A percentile compares a stretch with the other conserved stretches of the same genome.
phyloP scores from a whole-genome alignment of 2,329 filamentous ascomycete genomes.

The Colletotrichum lupini region DNA sequence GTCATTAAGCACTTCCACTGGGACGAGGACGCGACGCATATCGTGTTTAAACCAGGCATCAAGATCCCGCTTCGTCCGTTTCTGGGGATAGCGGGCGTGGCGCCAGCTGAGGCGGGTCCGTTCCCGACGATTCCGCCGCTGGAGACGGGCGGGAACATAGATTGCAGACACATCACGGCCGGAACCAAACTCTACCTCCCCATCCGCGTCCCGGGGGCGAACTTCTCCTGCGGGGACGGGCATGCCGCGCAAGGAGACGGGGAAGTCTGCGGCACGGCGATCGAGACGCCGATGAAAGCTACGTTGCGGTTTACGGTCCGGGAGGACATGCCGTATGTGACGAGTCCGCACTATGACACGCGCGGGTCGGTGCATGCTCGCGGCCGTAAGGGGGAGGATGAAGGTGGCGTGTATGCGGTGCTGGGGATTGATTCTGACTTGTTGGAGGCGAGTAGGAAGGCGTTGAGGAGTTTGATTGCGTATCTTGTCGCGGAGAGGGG shows the following conservation, averaged over 20 bases:
- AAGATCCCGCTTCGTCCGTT: conserved; percentile 62
- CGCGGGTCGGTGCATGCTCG: conserved; percentile 12
- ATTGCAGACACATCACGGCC: conserved; percentile 60
- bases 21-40: conserved; percentile 38
- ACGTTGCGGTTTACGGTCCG: conserved; percentile 59
- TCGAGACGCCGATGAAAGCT: conserved; percentile 64
- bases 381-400: conserved; percentile 41
- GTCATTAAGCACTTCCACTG: conserved; percentile 61
- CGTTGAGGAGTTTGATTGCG: conserved; percentile 57
- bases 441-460: conserved; percentile 59
- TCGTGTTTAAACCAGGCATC: conserved; percentile 59
- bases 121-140: conserved; percentile 62
- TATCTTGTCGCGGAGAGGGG: conserved; percentile 60
- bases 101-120: conserved; percentile 55
- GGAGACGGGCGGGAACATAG: conserved; percentile 64
- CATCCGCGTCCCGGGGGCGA: conserved; percentile 58
- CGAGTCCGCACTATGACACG: conserved; percentile 59
- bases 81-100: conserved; percentile 63
- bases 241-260: conserved; percentile 66
- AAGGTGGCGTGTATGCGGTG: conserved; percentile 49
- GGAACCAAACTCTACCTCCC: conserved; percentile 61
- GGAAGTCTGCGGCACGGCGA: conserved; percentile 66
- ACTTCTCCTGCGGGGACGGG: conserved; percentile 65
- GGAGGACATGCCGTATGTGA: conserved; percentile 57
- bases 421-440: conserved; percentile 60